phyloP scores from a whole-genome alignment of 805 yeast genomes.

The Saccharomyces paradoxus region DNA sequence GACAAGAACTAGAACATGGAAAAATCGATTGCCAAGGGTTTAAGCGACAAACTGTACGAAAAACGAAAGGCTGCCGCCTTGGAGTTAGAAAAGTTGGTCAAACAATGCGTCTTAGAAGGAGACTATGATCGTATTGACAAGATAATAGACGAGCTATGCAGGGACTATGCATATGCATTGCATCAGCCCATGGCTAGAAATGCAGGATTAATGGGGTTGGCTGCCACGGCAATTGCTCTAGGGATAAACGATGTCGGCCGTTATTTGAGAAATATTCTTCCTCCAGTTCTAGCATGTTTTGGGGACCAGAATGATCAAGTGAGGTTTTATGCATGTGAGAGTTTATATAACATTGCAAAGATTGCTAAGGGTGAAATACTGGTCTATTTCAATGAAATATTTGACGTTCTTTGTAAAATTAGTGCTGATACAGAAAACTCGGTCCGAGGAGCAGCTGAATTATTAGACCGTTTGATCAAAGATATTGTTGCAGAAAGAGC shows the following conservation, averaged over 20 bases:
- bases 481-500: conserved; percentile 95
- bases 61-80: conserved; percentile 71
- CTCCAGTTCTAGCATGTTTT: conserved; percentile 90
- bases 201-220: conserved; percentile 93
- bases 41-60: conserved; percentile 67
- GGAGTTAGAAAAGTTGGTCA: conserved; percentile 70
- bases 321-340: conserved; percentile 93
- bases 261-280: conserved; percentile 77
- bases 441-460: conserved; percentile 91
- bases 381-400: conserved; percentile 85
- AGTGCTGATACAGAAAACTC: conserved; percentile 87
- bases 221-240: conserved; percentile 89
- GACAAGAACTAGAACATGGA: conserved; percentile 32
- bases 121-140: conserved; percentile 33
- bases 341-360: conserved; percentile 89
- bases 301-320: conserved; percentile 97
- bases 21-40: conserved; percentile 56
- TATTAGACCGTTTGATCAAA: conserved; percentile 80
- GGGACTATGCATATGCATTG: conserved; percentile 72
- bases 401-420: conserved; percentile 82
- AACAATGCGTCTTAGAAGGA: conserved; percentile 41
- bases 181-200: conserved; percentile 84
- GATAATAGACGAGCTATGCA: conserved; percentile 64
- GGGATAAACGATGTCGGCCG: conserved; percentile 77
- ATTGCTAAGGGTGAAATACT: conserved; percentile 93